These are phyloP conservation scores for Cystobasidium sp. DNA, from an alignment of 1,284 basidiomycete species.

Conservation along the genomic window DNA sequence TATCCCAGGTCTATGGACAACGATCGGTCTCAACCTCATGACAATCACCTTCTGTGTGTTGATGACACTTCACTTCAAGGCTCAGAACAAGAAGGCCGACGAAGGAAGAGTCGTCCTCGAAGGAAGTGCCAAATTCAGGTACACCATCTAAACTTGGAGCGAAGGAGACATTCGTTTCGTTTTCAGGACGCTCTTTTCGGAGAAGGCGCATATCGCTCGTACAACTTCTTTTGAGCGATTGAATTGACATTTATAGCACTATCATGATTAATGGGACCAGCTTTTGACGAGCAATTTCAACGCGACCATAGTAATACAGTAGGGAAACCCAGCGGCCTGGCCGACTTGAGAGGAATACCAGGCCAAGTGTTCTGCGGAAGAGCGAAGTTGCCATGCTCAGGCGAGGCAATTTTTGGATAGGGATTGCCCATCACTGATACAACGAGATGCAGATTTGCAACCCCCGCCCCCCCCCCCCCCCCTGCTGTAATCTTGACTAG, in stretches of 20 bases:
- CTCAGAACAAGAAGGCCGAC: slow-evolving; percentile 44
- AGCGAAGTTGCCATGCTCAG: no score
- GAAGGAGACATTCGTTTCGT: background rate
- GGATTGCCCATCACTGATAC: no score
- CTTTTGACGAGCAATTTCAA: no score
- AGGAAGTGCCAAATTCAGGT: slow-evolving; percentile 46
- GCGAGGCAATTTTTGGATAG: no score
- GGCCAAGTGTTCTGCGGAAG: no score
- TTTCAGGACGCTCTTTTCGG: background rate
- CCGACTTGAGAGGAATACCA: no score
- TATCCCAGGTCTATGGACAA: slow-evolving; percentile 45
- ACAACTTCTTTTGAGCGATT: background rate
- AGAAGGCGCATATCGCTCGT: background rate
- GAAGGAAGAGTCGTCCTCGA: slow-evolving; percentile 41
- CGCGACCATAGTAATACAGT: no score
- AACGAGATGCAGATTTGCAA: no score
- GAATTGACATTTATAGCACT: background rate
- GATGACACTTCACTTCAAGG: slow-evolving; percentile 47
- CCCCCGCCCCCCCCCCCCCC: no score
- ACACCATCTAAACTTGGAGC: slow-evolving; percentile 42
- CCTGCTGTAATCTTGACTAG: no score
- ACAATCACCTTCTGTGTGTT: slow-evolving; percentile 48
- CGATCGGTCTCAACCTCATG: slow-evolving; percentile 53
- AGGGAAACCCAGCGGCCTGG: no score
- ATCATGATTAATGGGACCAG: no score